Conservation (phyloP, 306 rosid genomes). For the Clitoria ternatea region DNA sequence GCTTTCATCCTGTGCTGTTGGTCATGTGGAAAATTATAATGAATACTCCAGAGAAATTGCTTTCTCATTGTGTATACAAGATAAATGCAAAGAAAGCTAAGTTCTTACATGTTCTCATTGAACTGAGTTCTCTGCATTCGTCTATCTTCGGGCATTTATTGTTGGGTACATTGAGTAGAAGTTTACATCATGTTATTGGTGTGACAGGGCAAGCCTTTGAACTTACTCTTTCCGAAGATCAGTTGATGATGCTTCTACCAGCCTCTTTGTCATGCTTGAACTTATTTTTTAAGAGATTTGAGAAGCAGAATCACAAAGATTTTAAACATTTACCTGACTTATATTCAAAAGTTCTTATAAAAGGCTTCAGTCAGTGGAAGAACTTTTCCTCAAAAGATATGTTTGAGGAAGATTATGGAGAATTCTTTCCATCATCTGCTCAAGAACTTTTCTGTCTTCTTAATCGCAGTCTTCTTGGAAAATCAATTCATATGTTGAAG, state of each 20-base stretch:
- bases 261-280: constrained; percentile 57
- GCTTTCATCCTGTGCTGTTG: constrained; percentile 53
- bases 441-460: constrained; percentile 52
- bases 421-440: constrained; percentile 54
- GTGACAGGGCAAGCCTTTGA: constrained; percentile 28
- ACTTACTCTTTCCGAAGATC: constrained; percentile 50
- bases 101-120: constrained; percentile 60
- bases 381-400: constrained; percentile 54
- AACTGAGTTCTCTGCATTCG: constrained; percentile 68
- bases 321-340: constrained; percentile 39
- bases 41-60: constrained; percentile 49
- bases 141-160: constrained; percentile 68
- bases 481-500: constrained; percentile 58
- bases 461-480: constrained; percentile 76
- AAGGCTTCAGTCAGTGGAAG: constrained; percentile 67
- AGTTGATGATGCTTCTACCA: constrained; percentile 71
- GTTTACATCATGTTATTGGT: constrained; percentile 28
- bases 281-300: constrained; percentile 43
- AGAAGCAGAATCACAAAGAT: constrained; percentile 33
- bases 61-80: constrained; percentile 50
- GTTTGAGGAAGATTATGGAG: constrained; percentile 63
- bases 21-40: constrained; percentile 52
- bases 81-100: constrained; percentile 50
- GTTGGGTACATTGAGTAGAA: constrained; percentile 38
- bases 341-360: constrained; percentile 61